phyloP scores from a whole-genome alignment of 768 basidiomycete species.

The Boletus speciosus region DNA sequence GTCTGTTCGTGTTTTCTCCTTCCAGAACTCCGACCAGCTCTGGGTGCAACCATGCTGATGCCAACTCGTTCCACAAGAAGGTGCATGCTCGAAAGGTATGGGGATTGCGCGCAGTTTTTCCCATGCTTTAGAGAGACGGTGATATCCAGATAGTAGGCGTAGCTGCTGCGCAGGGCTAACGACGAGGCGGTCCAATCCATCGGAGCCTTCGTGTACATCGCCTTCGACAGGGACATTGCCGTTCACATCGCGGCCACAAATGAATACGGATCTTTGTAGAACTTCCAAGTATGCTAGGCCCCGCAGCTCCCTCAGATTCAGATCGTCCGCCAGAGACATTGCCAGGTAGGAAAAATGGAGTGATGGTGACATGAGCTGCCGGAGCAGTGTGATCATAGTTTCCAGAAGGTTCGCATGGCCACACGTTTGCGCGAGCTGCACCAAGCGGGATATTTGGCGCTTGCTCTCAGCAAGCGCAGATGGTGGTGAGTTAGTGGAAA shows the following conservation, averaged over 20 bases:
- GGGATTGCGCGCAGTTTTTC: conserved; percentile 57
- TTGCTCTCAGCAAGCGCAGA: conserved; percentile 38
- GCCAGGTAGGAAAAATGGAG: conserved; percentile 68
- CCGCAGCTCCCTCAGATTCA: conserved; percentile 54
- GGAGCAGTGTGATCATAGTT: conserved; percentile 57
- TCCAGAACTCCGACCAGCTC: conserved; percentile 78
- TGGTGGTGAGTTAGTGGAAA: conserved; percentile 27
- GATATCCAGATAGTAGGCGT: conserved; percentile 65
- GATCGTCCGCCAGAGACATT: conserved; percentile 70
- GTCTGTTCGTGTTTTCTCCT: conserved; percentile 65
- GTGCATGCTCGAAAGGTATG: conserved; percentile 61
- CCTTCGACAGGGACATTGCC: conserved; percentile 26
- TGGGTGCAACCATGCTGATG: conserved; percentile 70
- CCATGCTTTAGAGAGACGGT: conserved; percentile 65
- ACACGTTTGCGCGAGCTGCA: conserved; percentile 67
- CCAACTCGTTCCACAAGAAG: conserved; percentile 64
- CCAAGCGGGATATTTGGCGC: conserved; percentile 53
- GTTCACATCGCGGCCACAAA: conserved; percentile 12
- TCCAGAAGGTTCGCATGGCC: conserved; percentile 55
- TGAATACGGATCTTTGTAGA: conserved; percentile 55
- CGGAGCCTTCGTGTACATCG: conserved; percentile 30
- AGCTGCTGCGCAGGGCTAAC: conserved; percentile 59
- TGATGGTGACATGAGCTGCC: conserved; percentile 59
- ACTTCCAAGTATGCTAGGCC: conserved; percentile 71
- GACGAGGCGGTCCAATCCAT: conserved; percentile 45